Evolutionary conservation across 805 yeast genomes (phyloP), one percentile per base, ranked within the genome.

Genomic region (Candida odintsovae): DNA sequence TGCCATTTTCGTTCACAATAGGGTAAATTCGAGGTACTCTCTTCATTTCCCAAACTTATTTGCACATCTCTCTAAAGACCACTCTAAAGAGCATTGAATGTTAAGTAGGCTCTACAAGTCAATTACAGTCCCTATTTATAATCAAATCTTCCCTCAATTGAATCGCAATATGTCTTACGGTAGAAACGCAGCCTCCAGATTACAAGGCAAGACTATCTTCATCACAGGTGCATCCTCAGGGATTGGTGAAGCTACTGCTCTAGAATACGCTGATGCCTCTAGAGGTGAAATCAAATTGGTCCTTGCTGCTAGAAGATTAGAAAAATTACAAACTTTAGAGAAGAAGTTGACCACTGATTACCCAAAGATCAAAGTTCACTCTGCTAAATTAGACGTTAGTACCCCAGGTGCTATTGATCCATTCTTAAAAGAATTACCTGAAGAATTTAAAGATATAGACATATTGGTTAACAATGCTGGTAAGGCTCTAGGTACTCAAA

Each of bases 171-270:
- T 80, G 85, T 82, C 89, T 8, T 79, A 72, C 68, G 90, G 90
- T 54, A 51, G 73, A 42, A 76, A 73, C 57, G 94, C 96, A 47
- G 89, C 90, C 42, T 80, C 83, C 64, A 78, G 97, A 65, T 70
- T 92, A 29, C 81, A 83, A 29, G 85, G 84, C 40, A 90, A 92
- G 62, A 80, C 80, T 21, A 75, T 88, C 16, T 76, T 92, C 36
- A 83, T 92, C 59, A 88, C 98, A 18, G 98, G 98, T 51, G 98
- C 97, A 12, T 86, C 96, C 35, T 82, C 96, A 9, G 98, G 99
- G 45, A 92, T 92, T 58, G 99, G 98, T 18, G 81, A 80, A 55
- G 92, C 95, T 46, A 90, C 96, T 15, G 98, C 97, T 15, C 66
- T 74, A 42, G 96, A 90, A 62, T 81, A 88, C 55, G 94, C 96